These are phyloP conservation scores for Yamadazyma epiphylla DNA, from an alignment of 1,139 yeast species.

Conservation along the genomic window DNA sequence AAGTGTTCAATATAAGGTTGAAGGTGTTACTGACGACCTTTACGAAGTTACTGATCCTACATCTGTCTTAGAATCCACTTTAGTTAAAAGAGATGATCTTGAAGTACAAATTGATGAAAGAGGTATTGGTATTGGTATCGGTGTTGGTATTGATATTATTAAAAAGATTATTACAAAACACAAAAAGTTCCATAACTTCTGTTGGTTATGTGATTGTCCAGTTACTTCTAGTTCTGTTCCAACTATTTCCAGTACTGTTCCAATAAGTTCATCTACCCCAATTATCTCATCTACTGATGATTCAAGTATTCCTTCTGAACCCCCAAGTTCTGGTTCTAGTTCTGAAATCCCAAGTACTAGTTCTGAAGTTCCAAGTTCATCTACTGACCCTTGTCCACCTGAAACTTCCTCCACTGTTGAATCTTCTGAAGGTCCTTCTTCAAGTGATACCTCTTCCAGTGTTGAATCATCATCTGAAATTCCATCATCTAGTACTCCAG, in stretches of 20 bases:
- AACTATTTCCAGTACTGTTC: background rate
- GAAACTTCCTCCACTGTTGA: background rate
- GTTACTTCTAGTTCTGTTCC: conserved; percentile 3
- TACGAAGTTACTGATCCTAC: conserved; percentile 11
- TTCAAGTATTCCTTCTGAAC: background rate
- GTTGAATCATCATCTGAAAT: conserved; percentile 1
- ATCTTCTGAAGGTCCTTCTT: background rate
- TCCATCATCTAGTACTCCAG: conserved; percentile 1
- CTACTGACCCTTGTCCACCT: background rate
- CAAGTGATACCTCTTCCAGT: background rate
- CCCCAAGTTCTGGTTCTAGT: background rate
- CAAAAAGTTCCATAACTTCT: conserved; percentile 13
- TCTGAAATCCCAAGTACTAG: background rate
- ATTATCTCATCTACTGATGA: no score
- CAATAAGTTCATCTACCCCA: background rate
- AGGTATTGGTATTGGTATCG: conserved; percentile 3
- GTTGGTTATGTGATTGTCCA: conserved; percentile 24
- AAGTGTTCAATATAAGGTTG: conserved; percentile 15
- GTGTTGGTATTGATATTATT: conserved; percentile 9
- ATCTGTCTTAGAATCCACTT: conserved; percentile 6
- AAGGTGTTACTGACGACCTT: conserved; percentile 4
- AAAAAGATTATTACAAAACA: conserved; percentile 13
- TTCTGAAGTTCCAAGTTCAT: background rate
- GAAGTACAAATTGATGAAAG: conserved; percentile 10
- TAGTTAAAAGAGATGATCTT: conserved; percentile 3